Conservation (phyloP, 371 early-diverging fungal species). For the Lichtheimia ornata region DNA sequence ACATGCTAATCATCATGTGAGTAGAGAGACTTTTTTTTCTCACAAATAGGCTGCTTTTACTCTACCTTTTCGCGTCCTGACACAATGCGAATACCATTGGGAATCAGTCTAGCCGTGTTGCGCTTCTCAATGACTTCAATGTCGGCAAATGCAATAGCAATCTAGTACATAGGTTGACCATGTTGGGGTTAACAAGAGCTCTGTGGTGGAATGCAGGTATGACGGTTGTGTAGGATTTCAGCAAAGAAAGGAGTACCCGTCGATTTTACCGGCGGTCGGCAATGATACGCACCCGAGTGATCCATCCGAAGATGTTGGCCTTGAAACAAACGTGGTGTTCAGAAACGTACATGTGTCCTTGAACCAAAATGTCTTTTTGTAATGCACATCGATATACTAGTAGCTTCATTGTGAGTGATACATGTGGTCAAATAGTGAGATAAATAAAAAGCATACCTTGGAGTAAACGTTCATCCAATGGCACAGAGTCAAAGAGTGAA, state of each 20-base stretch:
- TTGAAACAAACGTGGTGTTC: constrained; percentile 88
- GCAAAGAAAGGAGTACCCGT: not conserved
- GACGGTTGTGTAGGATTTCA: not conserved
- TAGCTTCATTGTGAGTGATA: no score
- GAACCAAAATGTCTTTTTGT: constrained; percentile 89
- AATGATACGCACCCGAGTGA: constrained; percentile 69
- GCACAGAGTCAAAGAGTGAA: not conserved
- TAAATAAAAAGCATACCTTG: not conserved
- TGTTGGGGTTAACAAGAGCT: no score
- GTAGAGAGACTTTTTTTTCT: no score
- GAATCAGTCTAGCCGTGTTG: constrained; percentile 78
- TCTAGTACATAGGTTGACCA: constrained; percentile 24
- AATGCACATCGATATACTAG: constrained; percentile 67
- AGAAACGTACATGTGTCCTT: constrained; percentile 88
- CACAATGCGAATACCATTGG: constrained; percentile 78
- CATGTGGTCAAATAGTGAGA: no score
- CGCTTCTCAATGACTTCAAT: constrained; percentile 79
- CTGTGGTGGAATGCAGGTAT: no score
- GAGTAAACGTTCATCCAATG: not conserved
- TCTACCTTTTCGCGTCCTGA: constrained; percentile 49
- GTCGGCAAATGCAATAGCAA: constrained; percentile 81
- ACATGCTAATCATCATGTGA: constrained; percentile 60
- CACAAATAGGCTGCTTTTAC: constrained; percentile 23
- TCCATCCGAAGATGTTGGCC: constrained; percentile 52
- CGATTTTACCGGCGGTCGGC: not conserved